Evolutionary conservation across 129 eudicot species (phyloP).

Genomic region (Flaveria linearis): DNA sequence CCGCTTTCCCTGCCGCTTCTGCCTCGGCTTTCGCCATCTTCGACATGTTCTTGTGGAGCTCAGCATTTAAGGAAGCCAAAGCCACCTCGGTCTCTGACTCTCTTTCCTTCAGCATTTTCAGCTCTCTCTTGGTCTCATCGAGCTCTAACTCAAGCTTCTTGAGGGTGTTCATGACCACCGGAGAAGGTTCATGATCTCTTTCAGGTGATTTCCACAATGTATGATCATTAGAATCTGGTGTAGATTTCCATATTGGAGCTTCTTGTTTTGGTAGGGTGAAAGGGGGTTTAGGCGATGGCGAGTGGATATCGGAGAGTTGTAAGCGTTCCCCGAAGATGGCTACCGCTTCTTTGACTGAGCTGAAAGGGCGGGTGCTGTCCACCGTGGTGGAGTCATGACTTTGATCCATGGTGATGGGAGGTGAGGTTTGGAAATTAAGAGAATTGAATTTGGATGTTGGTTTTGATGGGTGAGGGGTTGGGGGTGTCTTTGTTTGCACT

Average conservation of each 20-base stretch:
- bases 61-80: constrained; percentile 77
- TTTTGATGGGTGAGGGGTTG: constrained; percentile 24
- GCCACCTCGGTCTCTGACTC: constrained; percentile 76
- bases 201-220: constrained; percentile 14
- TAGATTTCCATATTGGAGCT: constrained; percentile 36
- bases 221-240: constrained; percentile 22
- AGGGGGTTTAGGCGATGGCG: constrained; percentile 49
- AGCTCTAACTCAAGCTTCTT: constrained; percentile 67
- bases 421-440: constrained; percentile 12
- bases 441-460: constrained; percentile 19
- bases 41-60: constrained; percentile 89
- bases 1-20: constrained; percentile 43
- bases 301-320: constrained; percentile 34
- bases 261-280: constrained; percentile 53
- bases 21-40: constrained; percentile 78
- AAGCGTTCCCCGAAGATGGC: constrained; percentile 60
- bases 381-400: constrained; percentile 33
- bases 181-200: background rate
- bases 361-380: constrained; percentile 65
- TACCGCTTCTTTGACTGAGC: constrained; percentile 74
- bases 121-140: constrained; percentile 63
- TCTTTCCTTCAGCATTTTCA: constrained; percentile 61
- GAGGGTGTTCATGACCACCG: constrained; percentile 36
- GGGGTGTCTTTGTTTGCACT: constrained; percentile 33
- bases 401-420: constrained; percentile 28